Percentiles rank a stretch among this genome's conserved stretches.
Conservation (phyloP, 371 early-diverging fungal genomes). For the Chytridium lagenaria region DNA sequence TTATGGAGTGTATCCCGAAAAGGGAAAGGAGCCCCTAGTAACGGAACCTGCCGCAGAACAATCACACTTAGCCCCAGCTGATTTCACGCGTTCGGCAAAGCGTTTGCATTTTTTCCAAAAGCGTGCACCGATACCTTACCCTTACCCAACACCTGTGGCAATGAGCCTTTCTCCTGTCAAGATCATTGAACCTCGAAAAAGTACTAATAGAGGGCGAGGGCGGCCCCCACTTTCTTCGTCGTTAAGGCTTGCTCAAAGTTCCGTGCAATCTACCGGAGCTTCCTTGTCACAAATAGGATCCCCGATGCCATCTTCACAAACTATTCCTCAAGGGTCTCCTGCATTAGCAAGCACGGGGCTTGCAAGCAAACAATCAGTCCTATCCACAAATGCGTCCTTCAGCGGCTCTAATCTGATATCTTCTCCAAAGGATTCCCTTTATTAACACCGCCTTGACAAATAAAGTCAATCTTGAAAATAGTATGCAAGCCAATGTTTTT, state of each 20-base stretch:
- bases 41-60: neutral
- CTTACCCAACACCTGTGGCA: neutral
- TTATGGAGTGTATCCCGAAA: neutral
- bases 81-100: too few species aligned
- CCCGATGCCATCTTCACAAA: neutral
- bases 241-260: neutral
- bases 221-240: neutral
- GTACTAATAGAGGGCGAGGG: neutral
- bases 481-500: too few species aligned
- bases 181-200: conserved; percentile 10
- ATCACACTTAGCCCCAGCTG: too few species aligned
- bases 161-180: neutral
- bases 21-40: neutral
- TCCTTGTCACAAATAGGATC: neutral
- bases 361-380: neutral
- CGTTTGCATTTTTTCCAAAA: neutral
- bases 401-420: too few species aligned
- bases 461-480: too few species aligned
- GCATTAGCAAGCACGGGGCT: neutral
- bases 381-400: neutral
- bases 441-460: too few species aligned
- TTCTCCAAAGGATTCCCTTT: too few species aligned
- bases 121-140: neutral
- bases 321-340: too few species aligned
- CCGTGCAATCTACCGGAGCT: neutral